phyloP scores from a whole-genome alignment of 1,284 basidiomycete genomes.

The Tylopilus microsporus region DNA sequence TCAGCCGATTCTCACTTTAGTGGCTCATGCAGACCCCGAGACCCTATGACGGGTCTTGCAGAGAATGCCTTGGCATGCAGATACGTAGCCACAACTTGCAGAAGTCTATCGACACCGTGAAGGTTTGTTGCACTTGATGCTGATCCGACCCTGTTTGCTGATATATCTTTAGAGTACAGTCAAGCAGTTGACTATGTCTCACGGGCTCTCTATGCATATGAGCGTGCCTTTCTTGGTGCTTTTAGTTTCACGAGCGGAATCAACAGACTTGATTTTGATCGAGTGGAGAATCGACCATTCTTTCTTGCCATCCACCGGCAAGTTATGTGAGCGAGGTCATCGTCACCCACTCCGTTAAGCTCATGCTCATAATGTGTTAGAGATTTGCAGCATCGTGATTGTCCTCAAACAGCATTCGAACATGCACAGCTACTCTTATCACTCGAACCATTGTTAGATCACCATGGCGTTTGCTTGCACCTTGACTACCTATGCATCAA shows the following conservation, averaged over 20 bases:
- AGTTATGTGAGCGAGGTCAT: conserved; percentile 51
- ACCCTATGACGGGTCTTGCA: conserved; percentile 57
- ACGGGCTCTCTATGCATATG: conserved; percentile 84
- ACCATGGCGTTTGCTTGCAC: conserved; percentile 80
- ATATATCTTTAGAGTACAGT: conserved; percentile 59
- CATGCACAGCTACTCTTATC: conserved; percentile 78
- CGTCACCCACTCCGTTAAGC: neutral
- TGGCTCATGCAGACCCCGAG: conserved; percentile 53
- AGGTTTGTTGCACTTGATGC: conserved; percentile 42
- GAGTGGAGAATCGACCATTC: conserved; percentile 80
- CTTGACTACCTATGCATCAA: conserved; percentile 82
- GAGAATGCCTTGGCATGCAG: conserved; percentile 77
- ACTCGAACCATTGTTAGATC: conserved; percentile 79
- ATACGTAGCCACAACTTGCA: conserved; percentile 83
- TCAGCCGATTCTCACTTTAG: conserved; percentile 1
- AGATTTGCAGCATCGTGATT: conserved; percentile 82
- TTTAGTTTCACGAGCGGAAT: conserved; percentile 78
- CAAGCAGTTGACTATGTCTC: conserved; percentile 82
- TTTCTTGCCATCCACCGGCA: conserved; percentile 78
- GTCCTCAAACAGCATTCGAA: conserved; percentile 83
- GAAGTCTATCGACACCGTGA: conserved; percentile 81
- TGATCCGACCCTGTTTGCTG: neutral
- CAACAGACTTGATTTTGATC: conserved; percentile 82
- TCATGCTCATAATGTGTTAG: conserved; percentile 34
- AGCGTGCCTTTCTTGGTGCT: conserved; percentile 76